phyloP scores from a whole-genome alignment of 148 eudicot genomes.

The Suaeda aralocaspica region DNA sequence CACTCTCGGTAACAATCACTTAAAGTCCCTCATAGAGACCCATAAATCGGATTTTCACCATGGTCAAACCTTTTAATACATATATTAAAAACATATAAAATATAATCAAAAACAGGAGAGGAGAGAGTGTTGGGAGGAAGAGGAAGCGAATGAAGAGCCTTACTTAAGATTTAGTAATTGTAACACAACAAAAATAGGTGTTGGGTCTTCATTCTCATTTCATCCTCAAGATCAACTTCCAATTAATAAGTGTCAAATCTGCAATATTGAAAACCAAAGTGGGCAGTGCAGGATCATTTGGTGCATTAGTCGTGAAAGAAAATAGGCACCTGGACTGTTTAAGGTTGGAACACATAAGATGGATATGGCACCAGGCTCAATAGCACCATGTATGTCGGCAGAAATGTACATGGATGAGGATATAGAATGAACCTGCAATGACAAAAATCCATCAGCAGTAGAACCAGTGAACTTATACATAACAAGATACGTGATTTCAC shows the following conservation, averaged over 20 bases:
- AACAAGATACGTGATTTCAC: no score
- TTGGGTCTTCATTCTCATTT: slow-evolving; percentile 47
- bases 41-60: slow-evolving; percentile 36
- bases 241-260: slow-evolving; percentile 37
- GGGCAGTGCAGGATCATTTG: slow-evolving; percentile 31
- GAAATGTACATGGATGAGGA: slow-evolving; percentile 53
- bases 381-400: slow-evolving; percentile 42
- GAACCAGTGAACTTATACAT: no score
- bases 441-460: not conserved
- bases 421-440: slow-evolving; percentile 51
- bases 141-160: slow-evolving; percentile 12
- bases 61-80: slow-evolving; percentile 44
- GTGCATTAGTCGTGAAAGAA: slow-evolving; percentile 17
- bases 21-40: slow-evolving; percentile 40
- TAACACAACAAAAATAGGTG: slow-evolving; percentile 36
- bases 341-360: slow-evolving; percentile 27
- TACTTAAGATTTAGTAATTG: slow-evolving; percentile 52
- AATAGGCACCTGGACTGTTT: slow-evolving; percentile 18
- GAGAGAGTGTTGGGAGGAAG: not conserved
- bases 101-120: not conserved
- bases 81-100: not conserved
- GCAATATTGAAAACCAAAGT: slow-evolving; percentile 40
- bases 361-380: slow-evolving; percentile 38
- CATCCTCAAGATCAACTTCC: slow-evolving; percentile 64
- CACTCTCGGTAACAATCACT: slow-evolving; percentile 30